Conservation (phyloP, 129 eudicot species). For the Escallonia herrerae region DNA sequence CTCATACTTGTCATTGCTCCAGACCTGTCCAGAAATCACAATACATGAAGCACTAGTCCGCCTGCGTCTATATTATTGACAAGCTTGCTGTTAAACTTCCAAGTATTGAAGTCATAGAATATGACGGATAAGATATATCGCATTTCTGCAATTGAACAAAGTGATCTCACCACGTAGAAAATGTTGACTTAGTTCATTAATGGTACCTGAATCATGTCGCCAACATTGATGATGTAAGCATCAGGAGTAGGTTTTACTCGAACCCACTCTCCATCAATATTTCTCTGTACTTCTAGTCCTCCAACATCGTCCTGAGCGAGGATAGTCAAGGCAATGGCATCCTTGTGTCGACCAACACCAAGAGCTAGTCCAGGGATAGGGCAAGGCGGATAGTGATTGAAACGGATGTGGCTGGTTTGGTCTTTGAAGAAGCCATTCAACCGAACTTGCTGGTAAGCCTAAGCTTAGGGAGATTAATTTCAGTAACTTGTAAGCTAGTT, state of each 20-base stretch:
- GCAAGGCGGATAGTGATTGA: conserved; percentile 65
- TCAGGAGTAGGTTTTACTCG: conserved; percentile 52
- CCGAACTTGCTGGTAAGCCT: conserved; percentile 31
- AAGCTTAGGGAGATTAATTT: conserved; percentile 49
- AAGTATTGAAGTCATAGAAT: no score
- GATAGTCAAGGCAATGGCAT: conserved; percentile 50
- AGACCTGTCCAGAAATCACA: conserved; percentile 32
- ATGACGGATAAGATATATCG: no score
- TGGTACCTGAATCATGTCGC: conserved; percentile 72
- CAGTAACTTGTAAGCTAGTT: conserved; percentile 34
- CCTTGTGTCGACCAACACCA: conserved; percentile 76
- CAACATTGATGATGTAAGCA: conserved; percentile 64
- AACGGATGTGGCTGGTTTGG: conserved; percentile 41
- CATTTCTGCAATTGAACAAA: no score
- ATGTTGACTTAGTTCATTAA: background rate
- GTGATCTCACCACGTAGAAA: no score
- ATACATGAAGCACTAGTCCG: background rate
- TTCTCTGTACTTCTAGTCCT: conserved; percentile 61
- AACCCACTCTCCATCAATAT: conserved; percentile 61
- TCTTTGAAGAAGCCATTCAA: conserved; percentile 39
- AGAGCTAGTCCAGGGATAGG: conserved; percentile 58
- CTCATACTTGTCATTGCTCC: conserved; percentile 57
- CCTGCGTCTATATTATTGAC: background rate
- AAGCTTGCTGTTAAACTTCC: no score
- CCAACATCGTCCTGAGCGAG: conserved; percentile 70